A percentile compares a stretch with the other conserved stretches of the same genome.
These are phyloP conservation scores for Diaporthe vaccinii DNA, from an alignment of 2,329 filamentous ascomycete species.

Conservation along the genomic window DNA sequence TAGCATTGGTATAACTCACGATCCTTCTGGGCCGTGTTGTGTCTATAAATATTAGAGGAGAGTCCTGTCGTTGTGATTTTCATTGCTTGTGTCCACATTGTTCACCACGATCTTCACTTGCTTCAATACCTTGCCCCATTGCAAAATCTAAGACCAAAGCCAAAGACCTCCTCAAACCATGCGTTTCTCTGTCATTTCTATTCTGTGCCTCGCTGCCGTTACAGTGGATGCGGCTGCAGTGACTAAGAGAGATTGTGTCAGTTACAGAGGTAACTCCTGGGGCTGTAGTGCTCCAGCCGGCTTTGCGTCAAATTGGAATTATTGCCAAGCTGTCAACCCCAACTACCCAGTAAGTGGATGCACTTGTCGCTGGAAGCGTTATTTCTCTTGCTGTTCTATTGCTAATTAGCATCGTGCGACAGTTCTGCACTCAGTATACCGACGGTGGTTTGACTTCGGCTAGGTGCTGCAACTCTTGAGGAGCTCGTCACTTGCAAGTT, in stretches of 20 bases:
- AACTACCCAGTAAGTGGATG: background rate
- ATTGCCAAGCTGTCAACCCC: background rate
- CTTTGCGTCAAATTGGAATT: background rate
- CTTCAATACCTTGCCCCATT: background rate
- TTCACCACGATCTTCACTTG: background rate
- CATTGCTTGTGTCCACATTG: background rate
- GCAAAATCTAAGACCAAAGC: accelerated
- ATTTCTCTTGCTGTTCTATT: background rate
- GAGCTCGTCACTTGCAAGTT: background rate
- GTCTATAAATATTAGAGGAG: background rate
- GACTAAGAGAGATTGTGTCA: background rate
- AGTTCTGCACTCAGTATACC: background rate
- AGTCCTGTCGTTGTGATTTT: background rate
- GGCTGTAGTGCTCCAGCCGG: background rate
- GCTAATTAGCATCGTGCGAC: background rate
- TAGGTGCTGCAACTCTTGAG: background rate
- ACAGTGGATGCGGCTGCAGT: conserved; percentile 3
- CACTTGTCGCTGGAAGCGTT: background rate
- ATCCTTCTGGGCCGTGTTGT: background rate
- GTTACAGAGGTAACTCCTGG: background rate
- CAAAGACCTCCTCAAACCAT: background rate
- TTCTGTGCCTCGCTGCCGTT: background rate
- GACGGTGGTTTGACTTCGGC: background rate
- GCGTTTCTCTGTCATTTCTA: background rate
- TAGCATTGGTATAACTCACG: background rate